A percentile compares a stretch with the other conserved stretches of the same genome.
These are phyloP conservation scores for Coleophoma crateriformis DNA, from an alignment of 2,329 filamentous ascomycete genomes.

Conservation along the genomic window DNA sequence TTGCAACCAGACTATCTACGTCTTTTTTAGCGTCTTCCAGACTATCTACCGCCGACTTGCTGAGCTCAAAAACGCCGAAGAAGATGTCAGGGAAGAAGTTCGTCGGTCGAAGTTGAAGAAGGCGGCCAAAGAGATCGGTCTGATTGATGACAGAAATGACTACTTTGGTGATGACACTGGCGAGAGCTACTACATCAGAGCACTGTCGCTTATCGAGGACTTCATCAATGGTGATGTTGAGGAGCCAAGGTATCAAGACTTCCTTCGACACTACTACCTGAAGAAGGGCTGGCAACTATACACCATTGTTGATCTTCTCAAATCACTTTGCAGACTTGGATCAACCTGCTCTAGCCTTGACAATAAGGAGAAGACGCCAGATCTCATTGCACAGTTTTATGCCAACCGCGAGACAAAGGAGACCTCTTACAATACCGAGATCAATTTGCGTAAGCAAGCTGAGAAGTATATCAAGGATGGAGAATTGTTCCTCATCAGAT, in stretches of 20 bases:
- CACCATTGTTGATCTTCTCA: slow-evolving; percentile 83
- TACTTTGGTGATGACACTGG: slow-evolving; percentile 61
- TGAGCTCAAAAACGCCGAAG: slow-evolving; percentile 75
- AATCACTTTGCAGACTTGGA: slow-evolving; percentile 73
- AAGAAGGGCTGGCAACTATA: slow-evolving; percentile 90
- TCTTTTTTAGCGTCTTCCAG: slow-evolving; percentile 91
- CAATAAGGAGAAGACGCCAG: slow-evolving; percentile 86
- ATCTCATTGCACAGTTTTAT: slow-evolving; percentile 84
- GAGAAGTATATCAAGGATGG: slow-evolving; percentile 91
- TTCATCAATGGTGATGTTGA: slow-evolving; percentile 80
- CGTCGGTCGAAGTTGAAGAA: slow-evolving; percentile 68
- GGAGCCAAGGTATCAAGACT: slow-evolving; percentile 79
- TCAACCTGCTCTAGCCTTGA: slow-evolving; percentile 81
- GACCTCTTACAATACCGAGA: slow-evolving; percentile 85
- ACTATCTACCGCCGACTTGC: slow-evolving; percentile 81
- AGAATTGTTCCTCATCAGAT: slow-evolving; percentile 85
- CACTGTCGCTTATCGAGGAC: slow-evolving; percentile 80
- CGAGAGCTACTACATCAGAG: slow-evolving; percentile 74
- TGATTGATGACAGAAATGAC: slow-evolving; percentile 78
- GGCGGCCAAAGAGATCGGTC: slow-evolving; percentile 76
- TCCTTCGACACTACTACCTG: slow-evolving; percentile 86
- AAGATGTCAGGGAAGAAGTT: slow-evolving; percentile 68
- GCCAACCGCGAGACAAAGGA: slow-evolving; percentile 75
- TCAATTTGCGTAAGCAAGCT: slow-evolving; percentile 84
- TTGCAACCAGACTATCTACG: slow-evolving; percentile 84